A percentile compares a stretch with the other conserved stretches of the same genome.
Conservation (phyloP, 495 filamentous ascomycete genomes). For the Rhypophila decipiens region DNA sequence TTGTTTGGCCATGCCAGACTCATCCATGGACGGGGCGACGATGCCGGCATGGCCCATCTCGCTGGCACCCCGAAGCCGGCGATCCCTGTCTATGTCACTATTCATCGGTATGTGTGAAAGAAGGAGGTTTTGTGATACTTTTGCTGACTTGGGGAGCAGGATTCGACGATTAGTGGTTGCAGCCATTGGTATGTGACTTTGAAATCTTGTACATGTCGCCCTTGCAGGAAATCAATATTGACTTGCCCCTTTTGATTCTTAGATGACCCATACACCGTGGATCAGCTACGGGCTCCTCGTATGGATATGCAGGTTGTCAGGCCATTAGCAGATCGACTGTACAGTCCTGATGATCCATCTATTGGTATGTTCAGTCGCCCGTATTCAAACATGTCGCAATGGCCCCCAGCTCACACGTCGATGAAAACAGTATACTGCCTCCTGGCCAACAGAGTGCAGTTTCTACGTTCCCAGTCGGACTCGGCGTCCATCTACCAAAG, state of each 20-base stretch:
- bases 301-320: conserved; percentile 53
- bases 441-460: conserved; percentile 57
- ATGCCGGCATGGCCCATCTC: neutral
- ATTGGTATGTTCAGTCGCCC: conserved; percentile 37
- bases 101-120: conserved; percentile 30
- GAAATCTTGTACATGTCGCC: too few relatives aligned
- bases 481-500: conserved; percentile 53
- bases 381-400: neutral
- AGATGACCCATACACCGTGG: conserved; percentile 57
- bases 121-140: conserved; percentile 20
- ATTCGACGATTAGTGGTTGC: conserved; percentile 25
- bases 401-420: neutral
- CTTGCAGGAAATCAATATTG: too few relatives aligned
- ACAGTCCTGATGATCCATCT: conserved; percentile 51
- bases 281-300: conserved; percentile 52
- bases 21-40: neutral
- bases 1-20: neutral
- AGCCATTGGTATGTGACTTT: conserved; percentile 19
- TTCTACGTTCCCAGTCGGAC: conserved; percentile 50
- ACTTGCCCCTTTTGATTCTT: neutral
- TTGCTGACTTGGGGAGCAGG: conserved; percentile 25
- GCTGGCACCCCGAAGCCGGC: neutral
- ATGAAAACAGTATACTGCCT: conserved; percentile 50
- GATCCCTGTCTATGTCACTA: conserved; percentile 40
- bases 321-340: conserved; percentile 55